Evolutionary conservation across 2,329 filamentous ascomycete genomes (phyloP), one percentile per base, ranked within the genome.

Genomic region (Phyllachora maydis): DNA sequence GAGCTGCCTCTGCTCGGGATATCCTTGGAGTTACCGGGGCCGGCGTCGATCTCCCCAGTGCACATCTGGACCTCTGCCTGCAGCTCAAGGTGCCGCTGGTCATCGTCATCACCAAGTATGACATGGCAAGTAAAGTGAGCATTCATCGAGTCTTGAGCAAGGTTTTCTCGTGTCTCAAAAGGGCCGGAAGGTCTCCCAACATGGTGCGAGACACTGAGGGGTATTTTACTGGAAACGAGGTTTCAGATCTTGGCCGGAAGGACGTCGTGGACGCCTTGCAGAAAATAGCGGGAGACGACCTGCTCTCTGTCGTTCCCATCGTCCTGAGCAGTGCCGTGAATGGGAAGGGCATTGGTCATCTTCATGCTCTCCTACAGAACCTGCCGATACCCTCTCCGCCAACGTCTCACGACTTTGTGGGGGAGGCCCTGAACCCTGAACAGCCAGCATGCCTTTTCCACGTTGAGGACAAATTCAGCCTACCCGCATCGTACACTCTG

Each of bases 61-160:
- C 78, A 3, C 77, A 95, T 47, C 56, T 98, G 10, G 71, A 83
- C 18, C 54, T 98, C 2, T 93, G 83, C 36, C 55, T 93, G 15
- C 77, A 79, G 33, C 52, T 95, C 11, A 61, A 71, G 11, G 56
- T 83, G 7, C 81, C 82, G 1, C 53, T 93, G 26, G 63, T 76
- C 6, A 62, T 98, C 8, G 61, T 85, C 13, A 74, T 98, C 28
- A 95, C 88, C 1, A 98, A 95, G 41, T 59, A 90, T 30, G 88
- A 98, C 35, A 46, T 91, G 20, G 81, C 82, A 10, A 83, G 73
- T 9, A 82, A 72, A 32, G 45, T 52, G 8, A 69, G 69, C 7
- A 44, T 95, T 6, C 66, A 70, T 26, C 63, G 64, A 23, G 81
- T 67, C 1, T 52, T 95, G 29, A 63, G 62, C 10, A 77, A 70